Percentiles rank a stretch among this genome's conserved stretches.
phyloP scores from a whole-genome alignment of 2,329 filamentous ascomycete species.

The Colletotrichum somersetense region DNA sequence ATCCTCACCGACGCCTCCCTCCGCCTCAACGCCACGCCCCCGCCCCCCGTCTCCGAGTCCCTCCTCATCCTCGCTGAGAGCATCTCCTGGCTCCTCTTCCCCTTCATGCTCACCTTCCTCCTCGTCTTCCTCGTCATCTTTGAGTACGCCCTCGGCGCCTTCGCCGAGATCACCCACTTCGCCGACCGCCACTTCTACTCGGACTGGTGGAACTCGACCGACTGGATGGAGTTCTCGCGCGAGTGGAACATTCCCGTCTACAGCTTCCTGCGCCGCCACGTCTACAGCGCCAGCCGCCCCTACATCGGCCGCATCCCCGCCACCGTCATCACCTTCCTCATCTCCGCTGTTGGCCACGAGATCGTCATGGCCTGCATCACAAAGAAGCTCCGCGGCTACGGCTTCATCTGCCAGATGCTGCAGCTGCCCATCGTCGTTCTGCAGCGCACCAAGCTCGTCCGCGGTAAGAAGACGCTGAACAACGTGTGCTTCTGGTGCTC shows the following conservation, averaged over 20 bases:
- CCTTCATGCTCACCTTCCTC: slow-evolving; percentile 96
- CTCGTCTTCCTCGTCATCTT: slow-evolving; percentile 98
- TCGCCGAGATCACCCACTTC: slow-evolving; percentile 93
- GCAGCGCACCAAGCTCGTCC: slow-evolving; percentile 83
- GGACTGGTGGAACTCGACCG: slow-evolving; percentile 82
- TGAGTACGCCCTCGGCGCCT: slow-evolving; percentile 94
- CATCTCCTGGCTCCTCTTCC: slow-evolving; percentile 91
- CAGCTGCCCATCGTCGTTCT: slow-evolving; percentile 96
- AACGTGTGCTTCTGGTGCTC: slow-evolving; percentile 92
- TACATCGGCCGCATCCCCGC: slow-evolving; percentile 82
- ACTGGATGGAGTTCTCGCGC: slow-evolving; percentile 95
- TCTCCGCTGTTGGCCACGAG: slow-evolving; percentile 91
- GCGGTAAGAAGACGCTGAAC: slow-evolving; percentile 82
- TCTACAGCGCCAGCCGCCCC: slow-evolving; percentile 85
- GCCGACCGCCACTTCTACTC: slow-evolving; percentile 94
- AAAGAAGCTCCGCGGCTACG: slow-evolving; percentile 95
- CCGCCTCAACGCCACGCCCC: slow-evolving; percentile 59
- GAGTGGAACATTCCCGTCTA: slow-evolving; percentile 99
- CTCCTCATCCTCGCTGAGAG: slow-evolving; percentile 88
- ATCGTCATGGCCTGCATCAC: slow-evolving; percentile 98
- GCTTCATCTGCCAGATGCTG: slow-evolving; percentile 94
- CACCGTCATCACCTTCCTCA: slow-evolving; percentile 90
- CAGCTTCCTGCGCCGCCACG: slow-evolving; percentile 93
- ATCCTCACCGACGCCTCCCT: slow-evolving; percentile 79
- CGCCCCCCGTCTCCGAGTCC: slow-evolving; percentile 69